Conservation (phyloP, 768 basidiomycete genomes). For the Daedaleopsis sinensis region DNA sequence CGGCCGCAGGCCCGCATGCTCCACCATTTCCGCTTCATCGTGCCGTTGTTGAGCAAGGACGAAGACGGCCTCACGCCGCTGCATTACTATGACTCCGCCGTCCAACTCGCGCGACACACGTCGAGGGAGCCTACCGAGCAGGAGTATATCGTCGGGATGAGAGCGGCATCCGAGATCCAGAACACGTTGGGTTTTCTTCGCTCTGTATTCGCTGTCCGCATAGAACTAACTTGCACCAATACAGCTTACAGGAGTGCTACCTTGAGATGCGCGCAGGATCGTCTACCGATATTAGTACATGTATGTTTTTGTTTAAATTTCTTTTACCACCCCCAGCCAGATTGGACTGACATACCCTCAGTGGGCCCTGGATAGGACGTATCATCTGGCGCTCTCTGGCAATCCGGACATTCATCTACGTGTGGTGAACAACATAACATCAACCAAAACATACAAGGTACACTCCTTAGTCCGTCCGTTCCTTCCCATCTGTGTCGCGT, state of each 20-base stretch:
- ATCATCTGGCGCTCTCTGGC: too few species aligned
- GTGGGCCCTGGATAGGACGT: too few species aligned
- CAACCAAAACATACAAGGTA: background rate
- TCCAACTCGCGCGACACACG: constrained; percentile 71
- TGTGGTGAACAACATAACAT: too few species aligned
- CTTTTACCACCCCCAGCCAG: too few species aligned
- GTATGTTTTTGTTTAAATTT: constrained; percentile 2
- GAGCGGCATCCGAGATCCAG: constrained; percentile 62
- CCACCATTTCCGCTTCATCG: constrained; percentile 78
- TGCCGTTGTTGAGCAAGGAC: constrained; percentile 59
- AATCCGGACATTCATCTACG: too few species aligned
- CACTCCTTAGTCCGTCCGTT: too few species aligned
- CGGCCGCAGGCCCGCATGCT: constrained; percentile 78
- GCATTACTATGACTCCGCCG: constrained; percentile 77
- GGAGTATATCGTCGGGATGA: constrained; percentile 67
- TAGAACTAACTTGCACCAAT: background rate
- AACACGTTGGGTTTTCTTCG: constrained; percentile 48
- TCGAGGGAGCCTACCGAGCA: constrained; percentile 62
- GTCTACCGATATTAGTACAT: constrained; percentile 43
- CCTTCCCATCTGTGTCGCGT: background rate
- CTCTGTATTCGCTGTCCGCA: background rate
- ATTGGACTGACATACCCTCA: too few species aligned
- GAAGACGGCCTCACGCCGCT: constrained; percentile 68
- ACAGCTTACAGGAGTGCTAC: constrained; percentile 64
- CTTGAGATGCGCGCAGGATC: constrained; percentile 66